Conservation (phyloP, 176 grass and related monocot genomes). For the Melocanna baccifera region DNA sequence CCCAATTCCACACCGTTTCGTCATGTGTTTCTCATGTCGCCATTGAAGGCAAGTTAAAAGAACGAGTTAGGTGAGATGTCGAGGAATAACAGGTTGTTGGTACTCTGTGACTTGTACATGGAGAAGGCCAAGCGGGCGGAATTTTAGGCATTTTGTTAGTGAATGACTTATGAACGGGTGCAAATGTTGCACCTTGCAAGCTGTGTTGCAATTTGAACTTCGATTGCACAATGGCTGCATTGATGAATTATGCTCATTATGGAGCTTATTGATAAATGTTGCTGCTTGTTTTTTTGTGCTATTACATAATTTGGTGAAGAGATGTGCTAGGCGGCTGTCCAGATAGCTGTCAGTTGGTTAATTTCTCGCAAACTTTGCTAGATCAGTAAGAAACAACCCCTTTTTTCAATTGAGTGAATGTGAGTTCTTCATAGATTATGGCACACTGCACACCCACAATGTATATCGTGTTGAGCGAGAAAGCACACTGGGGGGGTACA, state of each 20-base stretch:
- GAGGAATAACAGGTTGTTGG: constrained; percentile 6
- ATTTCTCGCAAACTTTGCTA: background rate
- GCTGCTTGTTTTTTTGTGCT: background rate
- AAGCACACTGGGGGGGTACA: background rate
- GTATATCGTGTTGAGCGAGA: background rate
- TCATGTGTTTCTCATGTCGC: background rate
- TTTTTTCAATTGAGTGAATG: background rate
- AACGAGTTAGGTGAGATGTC: constrained; percentile 29
- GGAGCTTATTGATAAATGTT: background rate
- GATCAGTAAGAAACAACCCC: background rate
- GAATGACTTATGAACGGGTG: background rate
- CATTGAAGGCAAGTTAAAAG: background rate
- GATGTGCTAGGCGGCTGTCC: background rate
- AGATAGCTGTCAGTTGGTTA: background rate
- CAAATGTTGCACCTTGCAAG: background rate
- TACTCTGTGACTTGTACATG: background rate
- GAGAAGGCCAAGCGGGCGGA: background rate
- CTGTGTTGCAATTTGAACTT: background rate
- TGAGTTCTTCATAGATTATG: background rate
- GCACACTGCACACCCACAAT: background rate
- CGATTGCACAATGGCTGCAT: background rate
- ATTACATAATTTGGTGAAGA: background rate
- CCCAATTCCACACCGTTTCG: background rate
- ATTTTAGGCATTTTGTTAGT: constrained; percentile 13
- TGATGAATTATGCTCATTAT: background rate